These are phyloP conservation scores for Metschnikowia aberdeeniae DNA, from an alignment of 805 yeast genomes.

Conservation along the genomic window DNA sequence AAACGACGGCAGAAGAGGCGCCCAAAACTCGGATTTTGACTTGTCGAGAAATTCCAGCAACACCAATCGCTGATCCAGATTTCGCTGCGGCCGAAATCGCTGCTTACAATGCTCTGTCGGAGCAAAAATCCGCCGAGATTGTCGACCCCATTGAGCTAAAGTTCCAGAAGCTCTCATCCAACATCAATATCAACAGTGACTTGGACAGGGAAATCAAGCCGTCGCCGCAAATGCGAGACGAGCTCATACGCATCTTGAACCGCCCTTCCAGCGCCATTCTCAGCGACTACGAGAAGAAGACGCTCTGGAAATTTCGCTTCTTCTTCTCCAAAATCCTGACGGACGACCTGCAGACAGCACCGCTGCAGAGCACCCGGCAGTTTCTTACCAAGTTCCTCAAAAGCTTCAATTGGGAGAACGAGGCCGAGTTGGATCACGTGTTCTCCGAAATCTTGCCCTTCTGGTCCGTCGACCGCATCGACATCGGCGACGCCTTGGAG, in stretches of 20 bases:
- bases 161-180: slow-evolving; percentile 76
- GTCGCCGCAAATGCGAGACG: slow-evolving; percentile 74
- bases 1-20: slow-evolving; percentile 17
- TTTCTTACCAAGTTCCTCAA: slow-evolving; percentile 75
- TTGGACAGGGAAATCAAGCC: slow-evolving; percentile 87
- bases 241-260: slow-evolving; percentile 60
- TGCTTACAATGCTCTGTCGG: slow-evolving; percentile 8
- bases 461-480: slow-evolving; percentile 61
- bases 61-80: slow-evolving; percentile 41
- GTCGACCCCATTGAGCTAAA: slow-evolving; percentile 83
- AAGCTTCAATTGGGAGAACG: slow-evolving; percentile 85
- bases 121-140: slow-evolving; percentile 4
- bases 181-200: slow-evolving; percentile 66
- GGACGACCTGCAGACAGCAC: slow-evolving; percentile 22
- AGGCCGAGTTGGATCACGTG: slow-evolving; percentile 74
- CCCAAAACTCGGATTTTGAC: slow-evolving; percentile 8
- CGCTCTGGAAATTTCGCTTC: slow-evolving; percentile 89
- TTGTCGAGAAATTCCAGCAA: neutral
- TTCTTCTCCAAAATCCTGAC: slow-evolving; percentile 46
- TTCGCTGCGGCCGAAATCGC: slow-evolving; percentile 19
- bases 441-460: slow-evolving; percentile 64
- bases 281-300: slow-evolving; percentile 75
- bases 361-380: slow-evolving; percentile 47
- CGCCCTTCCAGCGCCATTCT: slow-evolving; percentile 84
- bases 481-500: slow-evolving; percentile 82